phyloP scores from a whole-genome alignment of 129 eudicot species.

The Escallonia rubra region DNA sequence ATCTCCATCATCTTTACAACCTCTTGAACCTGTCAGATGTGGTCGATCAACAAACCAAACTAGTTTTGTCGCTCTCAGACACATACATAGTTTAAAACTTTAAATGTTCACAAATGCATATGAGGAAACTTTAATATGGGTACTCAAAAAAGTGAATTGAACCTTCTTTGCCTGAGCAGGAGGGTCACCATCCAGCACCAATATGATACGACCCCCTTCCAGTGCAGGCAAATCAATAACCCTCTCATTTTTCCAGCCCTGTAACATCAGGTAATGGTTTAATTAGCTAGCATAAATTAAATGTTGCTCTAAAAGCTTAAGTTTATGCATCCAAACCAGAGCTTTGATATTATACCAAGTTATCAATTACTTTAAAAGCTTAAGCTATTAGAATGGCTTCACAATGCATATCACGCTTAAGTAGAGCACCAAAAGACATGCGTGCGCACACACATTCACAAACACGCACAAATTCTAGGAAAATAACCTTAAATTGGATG shows the following conservation, averaged over 20 bases:
- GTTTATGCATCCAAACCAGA: too few relatives aligned
- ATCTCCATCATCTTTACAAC: background rate
- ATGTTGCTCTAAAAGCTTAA: too few relatives aligned
- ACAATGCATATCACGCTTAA: too few relatives aligned
- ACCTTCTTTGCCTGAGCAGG: conserved; percentile 73
- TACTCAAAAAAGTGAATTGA: background rate
- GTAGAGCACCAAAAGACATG: too few relatives aligned
- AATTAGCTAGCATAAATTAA: background rate
- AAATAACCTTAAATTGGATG: conserved; percentile 60
- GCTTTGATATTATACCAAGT: too few relatives aligned
- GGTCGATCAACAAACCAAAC: background rate
- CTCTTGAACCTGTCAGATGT: background rate
- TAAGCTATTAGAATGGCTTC: too few relatives aligned
- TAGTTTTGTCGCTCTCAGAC: too few relatives aligned
- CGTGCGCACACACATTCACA: too few relatives aligned
- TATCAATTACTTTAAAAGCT: too few relatives aligned
- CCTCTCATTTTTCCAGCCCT: conserved; percentile 88
- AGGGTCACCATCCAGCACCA: conserved; percentile 69
- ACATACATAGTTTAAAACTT: too few relatives aligned
- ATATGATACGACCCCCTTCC: conserved; percentile 49
- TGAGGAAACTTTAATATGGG: too few relatives aligned
- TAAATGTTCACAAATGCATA: too few relatives aligned
- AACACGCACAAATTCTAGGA: background rate
- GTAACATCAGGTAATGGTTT: background rate
- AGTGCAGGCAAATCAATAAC: conserved; percentile 29